These are phyloP conservation scores for Sporothrix pallida DNA, from an alignment of 2,329 filamentous ascomycete species.

Conservation along the genomic window DNA sequence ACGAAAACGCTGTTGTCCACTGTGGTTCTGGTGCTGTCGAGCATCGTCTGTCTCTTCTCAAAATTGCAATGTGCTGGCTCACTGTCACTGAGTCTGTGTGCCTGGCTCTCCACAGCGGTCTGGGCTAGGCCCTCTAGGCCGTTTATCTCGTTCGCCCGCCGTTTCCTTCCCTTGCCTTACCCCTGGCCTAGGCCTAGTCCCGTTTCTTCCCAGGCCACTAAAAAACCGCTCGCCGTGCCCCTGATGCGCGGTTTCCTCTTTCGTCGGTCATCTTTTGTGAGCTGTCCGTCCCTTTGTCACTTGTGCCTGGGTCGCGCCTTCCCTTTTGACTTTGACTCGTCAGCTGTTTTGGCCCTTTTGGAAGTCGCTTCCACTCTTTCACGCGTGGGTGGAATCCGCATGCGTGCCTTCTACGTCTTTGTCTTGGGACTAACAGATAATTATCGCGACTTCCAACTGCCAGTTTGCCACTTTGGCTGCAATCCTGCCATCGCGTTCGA, in stretches of 20 bases:
- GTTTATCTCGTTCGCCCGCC: conserved; percentile 27
- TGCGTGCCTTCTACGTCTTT: neutral
- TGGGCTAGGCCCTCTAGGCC: conserved; percentile 15
- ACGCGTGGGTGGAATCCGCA: conserved; percentile 13
- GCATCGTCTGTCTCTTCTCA: neutral
- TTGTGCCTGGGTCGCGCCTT: neutral
- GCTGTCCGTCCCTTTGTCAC: conserved; percentile 4
- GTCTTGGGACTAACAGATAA: neutral
- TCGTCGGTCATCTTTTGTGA: neutral
- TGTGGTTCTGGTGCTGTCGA: neutral
- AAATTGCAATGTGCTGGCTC: too few relatives aligned
- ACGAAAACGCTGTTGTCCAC: conserved; percentile 10
- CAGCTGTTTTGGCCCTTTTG: neutral
- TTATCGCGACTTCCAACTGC: neutral
- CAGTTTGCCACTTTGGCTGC: conserved; percentile 18
- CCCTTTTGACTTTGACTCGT: conserved; percentile 8
- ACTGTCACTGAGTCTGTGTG: neutral
- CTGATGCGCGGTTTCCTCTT: conserved; percentile 29
- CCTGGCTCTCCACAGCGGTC: neutral
- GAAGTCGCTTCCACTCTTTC: neutral
- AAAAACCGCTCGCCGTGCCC: conserved; percentile 10
- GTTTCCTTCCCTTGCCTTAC: conserved; percentile 32
- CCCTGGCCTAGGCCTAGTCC: conserved; percentile 34
- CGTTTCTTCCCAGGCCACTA: conserved; percentile 20
- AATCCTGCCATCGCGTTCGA: neutral